These are phyloP conservation scores for Mucuna pruriens DNA, from an alignment of 306 rosid genomes.

Conservation along the genomic window DNA sequence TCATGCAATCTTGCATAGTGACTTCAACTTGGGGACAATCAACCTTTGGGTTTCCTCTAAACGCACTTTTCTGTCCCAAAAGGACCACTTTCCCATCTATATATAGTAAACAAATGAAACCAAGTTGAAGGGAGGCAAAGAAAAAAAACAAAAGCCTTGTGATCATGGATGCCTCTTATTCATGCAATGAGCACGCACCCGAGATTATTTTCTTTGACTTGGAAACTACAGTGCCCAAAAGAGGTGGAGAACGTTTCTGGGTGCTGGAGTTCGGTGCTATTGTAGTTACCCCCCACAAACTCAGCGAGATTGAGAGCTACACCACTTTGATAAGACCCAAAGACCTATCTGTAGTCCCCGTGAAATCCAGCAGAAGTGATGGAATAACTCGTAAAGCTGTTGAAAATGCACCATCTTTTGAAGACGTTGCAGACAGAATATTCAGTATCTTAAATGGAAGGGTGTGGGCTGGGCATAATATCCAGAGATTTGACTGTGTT, in stretches of 20 bases:
- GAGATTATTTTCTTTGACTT: conserved; percentile 93
- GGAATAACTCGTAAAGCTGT: conserved; percentile 79
- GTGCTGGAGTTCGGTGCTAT: conserved; percentile 93
- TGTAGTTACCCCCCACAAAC: conserved; percentile 69
- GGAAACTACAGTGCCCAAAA: conserved; percentile 91
- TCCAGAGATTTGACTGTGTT: conserved; percentile 79
- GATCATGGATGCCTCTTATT: conserved; percentile 57
- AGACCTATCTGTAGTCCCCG: conserved; percentile 62
- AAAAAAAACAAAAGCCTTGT: not conserved
- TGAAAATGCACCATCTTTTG: conserved; percentile 74
- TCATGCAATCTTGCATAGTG: conserved; percentile 46
- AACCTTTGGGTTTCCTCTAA: conserved; percentile 53
- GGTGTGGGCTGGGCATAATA: conserved; percentile 97
- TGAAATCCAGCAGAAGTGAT: conserved; percentile 66
- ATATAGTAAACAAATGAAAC: conserved; percentile 25
- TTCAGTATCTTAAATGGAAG: conserved; percentile 77
- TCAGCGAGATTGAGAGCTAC: conserved; percentile 78
- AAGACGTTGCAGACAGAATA: conserved; percentile 79
- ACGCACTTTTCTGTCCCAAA: conserved; percentile 30
- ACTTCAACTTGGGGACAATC: conserved; percentile 75
- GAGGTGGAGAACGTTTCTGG: conserved; percentile 66
- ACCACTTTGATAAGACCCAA: conserved; percentile 72
- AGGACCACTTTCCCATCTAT: conserved; percentile 20
- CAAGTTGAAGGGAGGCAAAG: not conserved
- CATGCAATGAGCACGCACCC: conserved; percentile 50